Evolutionary conservation across 148 eudicot genomes (phyloP).

Genomic region (Heliamphora exappendiculata): DNA sequence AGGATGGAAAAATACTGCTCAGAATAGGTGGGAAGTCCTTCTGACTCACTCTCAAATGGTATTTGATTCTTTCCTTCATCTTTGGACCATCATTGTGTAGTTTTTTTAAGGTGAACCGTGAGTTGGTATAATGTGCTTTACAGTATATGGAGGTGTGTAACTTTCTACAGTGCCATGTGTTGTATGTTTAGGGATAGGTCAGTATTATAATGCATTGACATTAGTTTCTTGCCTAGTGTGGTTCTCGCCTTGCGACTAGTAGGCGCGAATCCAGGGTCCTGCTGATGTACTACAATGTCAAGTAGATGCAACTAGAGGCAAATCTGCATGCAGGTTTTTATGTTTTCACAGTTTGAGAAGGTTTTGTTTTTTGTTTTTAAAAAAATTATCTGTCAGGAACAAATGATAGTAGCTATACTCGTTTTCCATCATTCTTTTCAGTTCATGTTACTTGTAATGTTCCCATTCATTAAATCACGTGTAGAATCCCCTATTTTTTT

Average conservation of each 20-base stretch:
- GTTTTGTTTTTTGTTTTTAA: neutral
- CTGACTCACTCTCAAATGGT: constrained; percentile 96
- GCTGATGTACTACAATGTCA: too few species aligned
- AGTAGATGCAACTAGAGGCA: too few species aligned
- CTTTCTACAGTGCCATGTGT: neutral
- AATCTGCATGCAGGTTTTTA: neutral
- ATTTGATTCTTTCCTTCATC: constrained; percentile 22
- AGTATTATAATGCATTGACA: neutral
- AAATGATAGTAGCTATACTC: neutral
- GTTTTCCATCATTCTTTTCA: neutral
- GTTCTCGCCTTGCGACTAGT: too few species aligned
- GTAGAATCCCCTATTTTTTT: neutral
- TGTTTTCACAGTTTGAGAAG: neutral
- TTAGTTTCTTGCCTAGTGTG: too few species aligned
- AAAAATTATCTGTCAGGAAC: neutral
- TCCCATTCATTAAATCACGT: neutral
- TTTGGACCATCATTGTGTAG: constrained; percentile 5
- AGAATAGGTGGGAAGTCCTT: constrained; percentile 57
- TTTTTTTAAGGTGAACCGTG: neutral
- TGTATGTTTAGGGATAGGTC: neutral
- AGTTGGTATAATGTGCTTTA: neutral
- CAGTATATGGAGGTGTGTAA: neutral
- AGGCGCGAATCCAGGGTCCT: too few species aligned
- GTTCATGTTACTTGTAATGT: neutral
- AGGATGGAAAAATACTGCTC: constrained; percentile 55